phyloP scores from a whole-genome alignment of 169 alveolate genomes.

The Plasmodium vinckei region DNA sequence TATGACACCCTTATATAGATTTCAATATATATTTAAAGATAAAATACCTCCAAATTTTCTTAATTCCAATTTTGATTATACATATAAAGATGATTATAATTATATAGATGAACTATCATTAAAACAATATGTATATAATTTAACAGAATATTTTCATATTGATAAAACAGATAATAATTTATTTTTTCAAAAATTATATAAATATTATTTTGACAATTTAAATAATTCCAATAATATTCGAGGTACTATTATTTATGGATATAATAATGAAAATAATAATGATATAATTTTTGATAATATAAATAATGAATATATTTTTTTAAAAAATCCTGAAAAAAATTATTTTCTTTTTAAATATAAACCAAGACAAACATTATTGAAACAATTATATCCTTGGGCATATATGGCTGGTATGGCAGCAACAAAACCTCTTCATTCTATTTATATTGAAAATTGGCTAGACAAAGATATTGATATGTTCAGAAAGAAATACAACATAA shows the following conservation, averaged over 20 bases:
- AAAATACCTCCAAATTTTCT: slow-evolving; percentile 57
- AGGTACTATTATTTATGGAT: slow-evolving; percentile 73
- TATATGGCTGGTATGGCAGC: slow-evolving; percentile 53
- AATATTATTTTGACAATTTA: slow-evolving; percentile 46
- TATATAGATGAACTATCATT: slow-evolving; percentile 64
- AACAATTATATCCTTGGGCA: slow-evolving; percentile 73
- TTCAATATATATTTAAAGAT: slow-evolving; percentile 58
- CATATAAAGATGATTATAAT: slow-evolving; percentile 44
- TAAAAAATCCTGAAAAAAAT: slow-evolving; percentile 47
- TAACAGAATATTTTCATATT: slow-evolving; percentile 75
- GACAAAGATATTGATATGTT: slow-evolving; percentile 71
- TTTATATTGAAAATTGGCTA: slow-evolving; percentile 71
- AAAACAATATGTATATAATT: slow-evolving; percentile 58
- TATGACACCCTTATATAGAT: slow-evolving; percentile 65
- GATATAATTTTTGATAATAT: slow-evolving; percentile 46
- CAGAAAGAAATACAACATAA: slow-evolving; percentile 52
- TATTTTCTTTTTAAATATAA: slow-evolving; percentile 70
- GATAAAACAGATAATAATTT: slow-evolving; percentile 22
- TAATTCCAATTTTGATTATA: slow-evolving; percentile 43
- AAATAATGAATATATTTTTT: slow-evolving; percentile 62
- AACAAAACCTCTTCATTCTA: slow-evolving; percentile 73
- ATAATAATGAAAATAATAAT: slow-evolving; percentile 45
- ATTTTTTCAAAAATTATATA: slow-evolving; percentile 38
- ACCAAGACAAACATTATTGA: slow-evolving; percentile 52
- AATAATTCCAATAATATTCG: slow-evolving; percentile 58